Evolutionary conservation across 805 yeast species (phyloP).

Genomic region (Ogataea glucozyma): DNA sequence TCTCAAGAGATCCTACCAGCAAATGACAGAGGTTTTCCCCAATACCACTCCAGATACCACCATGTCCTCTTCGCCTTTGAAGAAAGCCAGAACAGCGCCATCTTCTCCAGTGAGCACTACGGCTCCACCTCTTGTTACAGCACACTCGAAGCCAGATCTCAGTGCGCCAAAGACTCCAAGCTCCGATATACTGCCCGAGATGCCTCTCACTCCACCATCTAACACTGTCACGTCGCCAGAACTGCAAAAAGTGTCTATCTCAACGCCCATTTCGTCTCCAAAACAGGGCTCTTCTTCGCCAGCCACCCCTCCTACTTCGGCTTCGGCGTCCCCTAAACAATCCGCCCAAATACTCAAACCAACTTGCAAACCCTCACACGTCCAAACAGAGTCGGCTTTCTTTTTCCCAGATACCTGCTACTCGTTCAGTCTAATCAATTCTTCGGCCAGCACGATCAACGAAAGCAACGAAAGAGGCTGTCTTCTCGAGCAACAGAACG

Average conservation of each 20-base stretch:
- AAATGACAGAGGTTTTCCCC: constrained; percentile 14
- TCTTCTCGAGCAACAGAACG: constrained; percentile 35
- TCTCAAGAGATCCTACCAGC: constrained; percentile 21
- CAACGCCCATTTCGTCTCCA: constrained; percentile 23
- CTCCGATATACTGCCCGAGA: constrained; percentile 16
- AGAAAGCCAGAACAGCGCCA: constrained; percentile 34
- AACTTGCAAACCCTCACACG: constrained; percentile 17
- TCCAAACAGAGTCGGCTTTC: constrained; percentile 27
- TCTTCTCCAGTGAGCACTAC: constrained; percentile 28
- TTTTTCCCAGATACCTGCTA: constrained; percentile 40
- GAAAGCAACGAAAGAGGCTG: constrained; percentile 38
- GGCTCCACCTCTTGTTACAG: no score
- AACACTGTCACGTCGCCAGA: constrained; percentile 23
- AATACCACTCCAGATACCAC: constrained; percentile 12
- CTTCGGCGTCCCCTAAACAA: constrained; percentile 27
- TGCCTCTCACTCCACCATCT: constrained; percentile 31
- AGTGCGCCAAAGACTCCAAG: constrained; percentile 28
- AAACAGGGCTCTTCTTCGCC: constrained; percentile 13
- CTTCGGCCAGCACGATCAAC: constrained; percentile 22
- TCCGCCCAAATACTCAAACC: constrained; percentile 23
- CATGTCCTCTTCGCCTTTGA: constrained; percentile 16
- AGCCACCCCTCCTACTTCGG: constrained; percentile 33
- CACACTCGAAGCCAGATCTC: neutral
- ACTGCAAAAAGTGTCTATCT: constrained; percentile 11
- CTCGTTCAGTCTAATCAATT: constrained; percentile 30